A percentile compares a stretch with the other conserved stretches of the same genome.
Conservation (phyloP, 139 green algal genomes). For the Volvox africanus region DNA sequence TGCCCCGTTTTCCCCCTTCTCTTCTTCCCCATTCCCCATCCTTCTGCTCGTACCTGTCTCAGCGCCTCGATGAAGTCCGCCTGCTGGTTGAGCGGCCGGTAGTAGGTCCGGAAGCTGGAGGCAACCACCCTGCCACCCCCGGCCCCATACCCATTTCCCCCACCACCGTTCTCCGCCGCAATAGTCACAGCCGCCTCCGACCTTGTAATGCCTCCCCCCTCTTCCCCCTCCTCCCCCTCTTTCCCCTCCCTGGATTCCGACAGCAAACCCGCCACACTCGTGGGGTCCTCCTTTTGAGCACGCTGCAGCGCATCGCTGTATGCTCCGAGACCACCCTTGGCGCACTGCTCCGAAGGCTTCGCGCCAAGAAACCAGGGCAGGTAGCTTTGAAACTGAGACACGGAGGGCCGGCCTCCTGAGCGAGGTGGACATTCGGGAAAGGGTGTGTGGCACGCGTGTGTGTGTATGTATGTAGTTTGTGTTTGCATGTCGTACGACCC, state of each 20-base stretch:
- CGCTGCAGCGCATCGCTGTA: conserved; percentile 80
- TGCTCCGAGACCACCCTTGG: conserved; percentile 85
- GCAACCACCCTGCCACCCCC: conserved; percentile 67
- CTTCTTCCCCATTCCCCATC: not conserved
- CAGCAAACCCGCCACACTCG: conserved; percentile 49
- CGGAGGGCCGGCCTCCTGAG: conserved; percentile 57
- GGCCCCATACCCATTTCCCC: not conserved
- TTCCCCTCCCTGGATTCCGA: not conserved
- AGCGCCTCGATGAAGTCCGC: conserved; percentile 89
- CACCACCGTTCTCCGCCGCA: not conserved
- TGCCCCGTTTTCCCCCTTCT: not conserved
- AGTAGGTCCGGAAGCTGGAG: conserved; percentile 87
- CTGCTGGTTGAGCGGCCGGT: conserved; percentile 84
- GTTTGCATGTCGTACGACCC: no score
- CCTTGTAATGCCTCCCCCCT: not conserved
- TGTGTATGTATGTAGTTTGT: no score
- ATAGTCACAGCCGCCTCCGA: not conserved
- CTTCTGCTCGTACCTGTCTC: conserved; percentile 19
- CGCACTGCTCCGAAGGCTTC: conserved; percentile 76
- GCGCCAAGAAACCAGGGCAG: conserved; percentile 92
- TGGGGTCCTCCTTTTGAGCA: conserved; percentile 44
- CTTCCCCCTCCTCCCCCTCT: not conserved
- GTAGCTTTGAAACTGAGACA: conserved; percentile 71
- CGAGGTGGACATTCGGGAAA: not conserved
- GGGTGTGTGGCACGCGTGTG: no score